Base-by-base conservation (phyloP, 2,329 filamentous ascomycete species). In the Calonectria naviculata region DNA sequence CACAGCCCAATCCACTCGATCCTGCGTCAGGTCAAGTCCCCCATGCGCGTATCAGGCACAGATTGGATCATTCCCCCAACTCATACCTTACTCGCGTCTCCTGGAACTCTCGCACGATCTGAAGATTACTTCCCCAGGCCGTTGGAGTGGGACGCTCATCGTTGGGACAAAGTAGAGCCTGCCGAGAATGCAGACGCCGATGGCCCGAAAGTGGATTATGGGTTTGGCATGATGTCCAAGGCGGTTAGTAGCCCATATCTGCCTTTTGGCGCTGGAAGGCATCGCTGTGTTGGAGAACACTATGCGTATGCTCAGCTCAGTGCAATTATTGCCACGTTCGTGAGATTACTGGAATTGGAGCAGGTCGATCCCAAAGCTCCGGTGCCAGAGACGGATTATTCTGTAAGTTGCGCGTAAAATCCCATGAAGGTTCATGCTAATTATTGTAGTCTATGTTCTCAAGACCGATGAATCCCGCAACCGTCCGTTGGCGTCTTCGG, bases 1-100 rank as follows among this genome's bases (percentile, higher is more conserved):
- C 94, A 98, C 81, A 93, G 95, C 1, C 95, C 95, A 0, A 98
- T 98, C 79, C 95, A 98, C 88, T 96, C 94, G 29, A 97, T 98
- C 78, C 90, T 98, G 87, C 94, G 95, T 77, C 93, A 94, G 76
- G 95, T 98, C 81, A 98, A 95, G 85, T 90, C 91, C 72, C 94
- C 95, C 63, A 94, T 98, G 89, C 89, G 91, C 7, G 90, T 97
- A 10, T 91, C 94, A 17, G 93, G 93, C 69, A 97, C 94, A 9
- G 92, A 93, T 72, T 97, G 93, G 80, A 90, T 94, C 54, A 90
- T 98, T 67, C 95, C 95, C 3, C 90, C 93, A 1, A 90, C 89
- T n/a, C 95, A 97, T 84, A 91, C 90, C 10, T 90, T 98, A 28
- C 91, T 98, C 71, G 92, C 95, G 26, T 94, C 95, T 2, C 95